Evolutionary conservation across 257 asterid species (phyloP), one percentile per base, ranked within the genome.

Genomic region (Vinca minor): DNA sequence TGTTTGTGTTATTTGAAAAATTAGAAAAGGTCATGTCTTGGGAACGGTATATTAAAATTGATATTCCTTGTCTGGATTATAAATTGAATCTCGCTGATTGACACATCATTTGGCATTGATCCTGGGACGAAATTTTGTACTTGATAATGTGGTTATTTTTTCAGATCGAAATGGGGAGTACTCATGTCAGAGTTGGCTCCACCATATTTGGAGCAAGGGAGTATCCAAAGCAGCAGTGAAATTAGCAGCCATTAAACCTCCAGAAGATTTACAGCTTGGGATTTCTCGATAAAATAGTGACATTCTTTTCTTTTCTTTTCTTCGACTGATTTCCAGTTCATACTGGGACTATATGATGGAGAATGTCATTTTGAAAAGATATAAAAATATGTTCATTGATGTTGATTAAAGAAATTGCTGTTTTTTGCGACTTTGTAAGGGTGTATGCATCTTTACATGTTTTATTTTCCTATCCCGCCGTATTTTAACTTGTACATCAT

Each of bases 91-190:
- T 7, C 7, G 3, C 38, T 34, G 3, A 34, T 34, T 34, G 38
- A 7, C 7, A 2, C 38, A 34, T 34, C 38, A 14, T 15, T 29
- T 15, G 10, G 29, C 39, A 29, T 53, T 28, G 12, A 23, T 55
- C 1, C 21, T 18, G 14, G 25, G 15, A 55, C 13, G 23, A 25
- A 31, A 15, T 17, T n/a, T 5, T 6, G 28, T 70, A 67, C 73
- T 58, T 49, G 38, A 13, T 58, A 20, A 59, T 48, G 49, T 48
- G 65, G 35, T 69, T 55, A 17, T 69, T 64, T 26, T 72, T 79
- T 86, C 87, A 91, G 98, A 79, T 91, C 73, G 98, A 88, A 75
- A 86, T 82, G 95, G 96, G 98, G 71, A 86, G 98, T 69, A 91
- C 98, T 36, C 86, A 86, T 78, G 95, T 91, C 57, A 84, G 98